phyloP scores from a whole-genome alignment of 176 grass and related monocot species.

The Stipa capillata region DNA sequence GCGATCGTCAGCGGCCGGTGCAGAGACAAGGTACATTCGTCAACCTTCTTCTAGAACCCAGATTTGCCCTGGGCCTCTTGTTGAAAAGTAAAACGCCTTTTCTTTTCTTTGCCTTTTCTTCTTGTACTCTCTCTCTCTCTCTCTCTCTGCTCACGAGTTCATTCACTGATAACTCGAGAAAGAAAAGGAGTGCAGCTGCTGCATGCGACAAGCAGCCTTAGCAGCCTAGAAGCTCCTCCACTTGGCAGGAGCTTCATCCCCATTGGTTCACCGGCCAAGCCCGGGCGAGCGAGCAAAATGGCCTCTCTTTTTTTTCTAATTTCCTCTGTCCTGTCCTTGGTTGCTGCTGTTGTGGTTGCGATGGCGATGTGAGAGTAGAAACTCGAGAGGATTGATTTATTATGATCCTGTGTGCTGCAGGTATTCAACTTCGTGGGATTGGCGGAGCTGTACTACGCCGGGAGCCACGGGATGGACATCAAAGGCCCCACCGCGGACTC shows the following conservation, averaged over 20 bases:
- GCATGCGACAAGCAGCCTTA: background rate
- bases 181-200: background rate
- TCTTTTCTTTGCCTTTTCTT: background rate
- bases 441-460: constrained; percentile 74
- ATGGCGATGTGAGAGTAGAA: background rate
- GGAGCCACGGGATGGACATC: constrained; percentile 95
- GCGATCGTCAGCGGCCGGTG: constrained; percentile 75
- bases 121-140: background rate
- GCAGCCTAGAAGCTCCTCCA: background rate
- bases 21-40: constrained; percentile 50
- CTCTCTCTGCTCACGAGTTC: background rate
- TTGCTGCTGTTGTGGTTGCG: background rate
- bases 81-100: background rate
- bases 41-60: background rate
- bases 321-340: background rate
- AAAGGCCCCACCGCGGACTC: constrained; percentile 37
- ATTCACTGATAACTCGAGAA: background rate
- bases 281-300: background rate
- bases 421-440: constrained; percentile 59
- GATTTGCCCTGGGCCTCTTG: background rate
- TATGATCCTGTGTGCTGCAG: no score
- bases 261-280: background rate
- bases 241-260: background rate
- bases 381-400: no score
- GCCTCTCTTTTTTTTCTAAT: background rate